Percentiles rank a stretch among this genome's conserved stretches.
Conservation (phyloP, 2,329 filamentous ascomycete genomes). For the Fusarium sp. region DNA sequence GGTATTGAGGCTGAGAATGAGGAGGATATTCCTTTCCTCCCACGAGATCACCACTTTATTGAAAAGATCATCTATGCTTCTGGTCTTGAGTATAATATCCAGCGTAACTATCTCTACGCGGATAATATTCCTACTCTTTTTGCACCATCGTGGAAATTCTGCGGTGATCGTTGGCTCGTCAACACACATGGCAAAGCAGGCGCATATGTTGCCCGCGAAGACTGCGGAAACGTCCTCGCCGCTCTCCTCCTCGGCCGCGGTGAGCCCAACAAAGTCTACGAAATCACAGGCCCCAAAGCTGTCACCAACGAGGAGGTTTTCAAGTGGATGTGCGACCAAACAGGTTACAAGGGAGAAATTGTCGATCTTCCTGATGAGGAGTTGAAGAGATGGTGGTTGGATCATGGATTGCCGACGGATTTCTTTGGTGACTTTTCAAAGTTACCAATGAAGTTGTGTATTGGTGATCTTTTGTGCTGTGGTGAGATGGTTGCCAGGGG, state of each 20-base stretch:
- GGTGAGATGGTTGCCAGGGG: constrained; percentile 42
- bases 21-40: constrained; percentile 44
- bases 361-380: constrained; percentile 43
- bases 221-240: constrained; percentile 40
- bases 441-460: constrained; percentile 44
- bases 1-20: constrained; percentile 43
- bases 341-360: constrained; percentile 36
- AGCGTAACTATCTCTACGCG: constrained; percentile 43
- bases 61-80: constrained; percentile 42
- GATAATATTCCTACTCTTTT: constrained; percentile 43
- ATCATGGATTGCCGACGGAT: constrained; percentile 36
- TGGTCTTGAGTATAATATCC: constrained; percentile 40
- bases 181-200: constrained; percentile 41
- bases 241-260: constrained; percentile 37
- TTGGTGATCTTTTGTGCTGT: constrained; percentile 41
- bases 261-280: constrained; percentile 41
- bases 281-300: constrained; percentile 38
- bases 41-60: constrained; percentile 43
- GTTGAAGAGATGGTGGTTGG: constrained; percentile 41
- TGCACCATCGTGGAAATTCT: constrained; percentile 41
- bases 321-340: constrained; percentile 39
- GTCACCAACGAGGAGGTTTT: constrained; percentile 41
- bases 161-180: constrained; percentile 40
- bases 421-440: constrained; percentile 44
- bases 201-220: constrained; percentile 42